Evolutionary conservation across 495 filamentous ascomycete species (phyloP).

Genomic region (Annulohypoxylon bovei): DNA sequence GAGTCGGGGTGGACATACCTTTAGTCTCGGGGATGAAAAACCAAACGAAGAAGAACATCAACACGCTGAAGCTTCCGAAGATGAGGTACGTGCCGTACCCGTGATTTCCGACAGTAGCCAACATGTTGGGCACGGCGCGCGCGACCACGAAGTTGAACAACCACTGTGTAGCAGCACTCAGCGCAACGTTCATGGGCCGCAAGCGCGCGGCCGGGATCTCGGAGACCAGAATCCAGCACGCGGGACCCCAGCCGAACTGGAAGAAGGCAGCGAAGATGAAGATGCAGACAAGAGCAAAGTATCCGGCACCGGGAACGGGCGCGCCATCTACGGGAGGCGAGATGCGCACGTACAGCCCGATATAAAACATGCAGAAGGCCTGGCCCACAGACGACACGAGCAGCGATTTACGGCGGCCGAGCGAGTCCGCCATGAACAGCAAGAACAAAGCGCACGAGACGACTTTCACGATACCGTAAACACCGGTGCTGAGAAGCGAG

Average conservation of each 20-base stretch:
- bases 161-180: conserved; percentile 76
- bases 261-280: conserved; percentile 80
- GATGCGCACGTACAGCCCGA: conserved; percentile 81
- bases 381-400: conserved; percentile 79
- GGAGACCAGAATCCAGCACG: conserved; percentile 79
- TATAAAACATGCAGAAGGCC: conserved; percentile 78
- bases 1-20: conserved; percentile 64
- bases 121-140: conserved; percentile 69
- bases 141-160: conserved; percentile 77
- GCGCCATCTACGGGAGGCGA: conserved; percentile 65
- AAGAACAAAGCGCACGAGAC: conserved; percentile 68
- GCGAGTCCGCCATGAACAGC: conserved; percentile 74
- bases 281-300: conserved; percentile 74
- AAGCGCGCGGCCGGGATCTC: conserved; percentile 80
- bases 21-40: conserved; percentile 82
- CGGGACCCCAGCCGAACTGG: conserved; percentile 82
- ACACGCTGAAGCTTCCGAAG: conserved; percentile 70
- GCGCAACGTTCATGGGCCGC: conserved; percentile 73
- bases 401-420: conserved; percentile 75
- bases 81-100: conserved; percentile 71
- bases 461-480: conserved; percentile 72
- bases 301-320: conserved; percentile 56
- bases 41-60: conserved; percentile 73
- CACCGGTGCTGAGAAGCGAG: conserved; percentile 68
- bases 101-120: conserved; percentile 67